Percentiles rank a stretch among this genome's conserved stretches.
These are phyloP conservation scores for Melocanna baccifera DNA, from an alignment of 176 grass and related monocot genomes.

Conservation along the genomic window DNA sequence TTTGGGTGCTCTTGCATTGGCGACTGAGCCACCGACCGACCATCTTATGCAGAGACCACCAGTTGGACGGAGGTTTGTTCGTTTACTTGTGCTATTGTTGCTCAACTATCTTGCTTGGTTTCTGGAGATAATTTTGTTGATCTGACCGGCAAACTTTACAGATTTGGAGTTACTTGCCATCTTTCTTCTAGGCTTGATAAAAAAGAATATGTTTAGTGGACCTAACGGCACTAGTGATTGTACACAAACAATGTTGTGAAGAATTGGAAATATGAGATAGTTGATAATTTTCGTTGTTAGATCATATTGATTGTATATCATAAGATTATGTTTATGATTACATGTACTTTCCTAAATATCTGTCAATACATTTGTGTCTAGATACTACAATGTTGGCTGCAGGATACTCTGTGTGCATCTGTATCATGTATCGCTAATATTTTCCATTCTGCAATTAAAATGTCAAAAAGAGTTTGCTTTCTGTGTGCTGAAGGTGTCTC, in stretches of 20 bases:
- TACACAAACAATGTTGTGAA: neutral
- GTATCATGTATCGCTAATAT: neutral
- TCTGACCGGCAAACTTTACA: neutral
- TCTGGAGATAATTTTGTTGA: neutral
- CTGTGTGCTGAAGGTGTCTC: neutral
- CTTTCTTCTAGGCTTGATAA: neutral
- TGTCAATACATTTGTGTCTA: neutral
- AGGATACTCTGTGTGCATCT: neutral
- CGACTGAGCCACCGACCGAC: slow-evolving; percentile 79
- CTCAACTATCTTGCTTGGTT: slow-evolving; percentile 1
- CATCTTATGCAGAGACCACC: slow-evolving; percentile 80
- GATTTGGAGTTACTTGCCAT: neutral
- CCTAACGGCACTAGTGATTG: neutral
- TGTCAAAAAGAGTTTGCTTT: slow-evolving; percentile 13
- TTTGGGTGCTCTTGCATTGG: slow-evolving; percentile 91
- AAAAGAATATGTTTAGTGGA: neutral
- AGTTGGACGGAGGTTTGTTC: slow-evolving; percentile 73
- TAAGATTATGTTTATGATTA: neutral
- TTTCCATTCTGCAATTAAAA: neutral
- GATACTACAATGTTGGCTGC: neutral
- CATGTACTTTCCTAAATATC: neutral
- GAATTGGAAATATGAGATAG: neutral
- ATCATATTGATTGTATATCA: neutral
- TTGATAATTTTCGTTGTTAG: neutral
- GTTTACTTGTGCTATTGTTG: neutral